These are phyloP conservation scores for Mycena belliarum DNA, from an alignment of 768 basidiomycete genomes.

Conservation along the genomic window DNA sequence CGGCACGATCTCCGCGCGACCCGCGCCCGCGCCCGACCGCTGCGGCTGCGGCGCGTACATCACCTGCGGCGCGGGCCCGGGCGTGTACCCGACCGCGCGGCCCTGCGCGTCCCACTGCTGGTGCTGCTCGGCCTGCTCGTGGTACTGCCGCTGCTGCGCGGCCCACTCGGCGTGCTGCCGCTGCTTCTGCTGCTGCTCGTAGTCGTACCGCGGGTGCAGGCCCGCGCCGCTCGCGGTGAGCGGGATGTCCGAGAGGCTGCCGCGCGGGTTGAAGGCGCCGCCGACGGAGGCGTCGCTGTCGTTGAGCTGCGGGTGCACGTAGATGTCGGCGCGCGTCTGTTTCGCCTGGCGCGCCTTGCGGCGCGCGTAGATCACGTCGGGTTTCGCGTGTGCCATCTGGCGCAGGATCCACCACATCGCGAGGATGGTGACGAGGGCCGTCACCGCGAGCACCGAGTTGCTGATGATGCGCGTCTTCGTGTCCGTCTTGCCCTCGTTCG, in stretches of 20 bases:
- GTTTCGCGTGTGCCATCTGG: constrained; percentile 70
- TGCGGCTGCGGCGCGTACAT: constrained; percentile 56
- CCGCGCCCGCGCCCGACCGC: constrained; percentile 2
- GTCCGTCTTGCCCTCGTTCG: constrained; percentile 37
- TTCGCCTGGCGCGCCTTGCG: constrained; percentile 64
- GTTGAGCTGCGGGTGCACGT: constrained; percentile 2
- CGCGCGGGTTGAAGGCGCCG: constrained; percentile 6
- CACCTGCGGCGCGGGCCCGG: constrained; percentile 36
- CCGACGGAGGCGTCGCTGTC: constrained; percentile 20
- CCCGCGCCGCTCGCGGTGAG: constrained; percentile 13
- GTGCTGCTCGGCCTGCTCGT: constrained; percentile 23
- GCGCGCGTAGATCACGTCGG: constrained; percentile 63
- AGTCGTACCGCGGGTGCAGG: constrained; percentile 21
- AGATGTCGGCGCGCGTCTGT: background rate
- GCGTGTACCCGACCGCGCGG: constrained; percentile 47
- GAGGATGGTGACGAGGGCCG: constrained; percentile 66
- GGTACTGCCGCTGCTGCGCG: constrained; percentile 39
- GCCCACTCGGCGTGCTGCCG: constrained; percentile 23
- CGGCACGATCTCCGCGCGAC: constrained; percentile 1
- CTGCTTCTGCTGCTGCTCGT: constrained; percentile 20
- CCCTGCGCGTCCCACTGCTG: constrained; percentile 57
- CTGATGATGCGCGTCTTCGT: constrained; percentile 65
- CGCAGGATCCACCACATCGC: constrained; percentile 86
- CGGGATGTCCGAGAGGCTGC: constrained; percentile 17
- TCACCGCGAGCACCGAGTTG: constrained; percentile 65